A percentile compares a stretch with the other conserved stretches of the same genome.
Conservation (phyloP, 805 yeast species). For the Cyberlindnera euphorbiae region DNA sequence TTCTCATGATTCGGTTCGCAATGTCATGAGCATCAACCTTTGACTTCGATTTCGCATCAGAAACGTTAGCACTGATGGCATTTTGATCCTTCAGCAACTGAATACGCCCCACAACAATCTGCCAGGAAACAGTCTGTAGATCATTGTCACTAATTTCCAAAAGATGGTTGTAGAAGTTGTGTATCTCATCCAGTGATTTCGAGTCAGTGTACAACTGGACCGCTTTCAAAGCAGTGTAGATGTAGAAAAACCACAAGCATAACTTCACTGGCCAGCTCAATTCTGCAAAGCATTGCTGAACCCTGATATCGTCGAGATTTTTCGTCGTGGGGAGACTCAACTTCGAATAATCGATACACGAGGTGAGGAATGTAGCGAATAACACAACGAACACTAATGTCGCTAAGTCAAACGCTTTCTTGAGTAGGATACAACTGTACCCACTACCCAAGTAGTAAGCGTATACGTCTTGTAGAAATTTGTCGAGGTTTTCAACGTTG, state of each 20-base stretch:
- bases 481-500: constrained; percentile 86
- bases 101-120: constrained; percentile 69
- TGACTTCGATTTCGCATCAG: constrained; percentile 63
- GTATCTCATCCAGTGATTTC: constrained; percentile 66
- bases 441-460: constrained; percentile 85
- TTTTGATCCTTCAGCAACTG: constrained; percentile 76
- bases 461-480: constrained; percentile 78
- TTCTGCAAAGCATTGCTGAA: constrained; percentile 36
- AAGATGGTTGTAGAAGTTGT: constrained; percentile 68
- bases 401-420: constrained; percentile 59
- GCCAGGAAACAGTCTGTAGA: constrained; percentile 92
- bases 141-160: constrained; percentile 74
- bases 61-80: constrained; percentile 45
- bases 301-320: constrained; percentile 28
- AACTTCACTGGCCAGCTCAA: constrained; percentile 51
- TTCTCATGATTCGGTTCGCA: constrained; percentile 93
- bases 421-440: constrained; percentile 65
- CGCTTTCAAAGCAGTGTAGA: constrained; percentile 47
- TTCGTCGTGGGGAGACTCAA: constrained; percentile 29
- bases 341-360: constrained; percentile 69
- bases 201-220: constrained; percentile 58
- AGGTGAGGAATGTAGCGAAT: constrained; percentile 71
- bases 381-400: constrained; percentile 77
- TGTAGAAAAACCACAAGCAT: constrained; percentile 56
- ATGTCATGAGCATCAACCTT: constrained; percentile 88